These are phyloP conservation scores for Colletotrichum acutatum DNA, from an alignment of 2,329 filamentous ascomycete species.

Conservation along the genomic window DNA sequence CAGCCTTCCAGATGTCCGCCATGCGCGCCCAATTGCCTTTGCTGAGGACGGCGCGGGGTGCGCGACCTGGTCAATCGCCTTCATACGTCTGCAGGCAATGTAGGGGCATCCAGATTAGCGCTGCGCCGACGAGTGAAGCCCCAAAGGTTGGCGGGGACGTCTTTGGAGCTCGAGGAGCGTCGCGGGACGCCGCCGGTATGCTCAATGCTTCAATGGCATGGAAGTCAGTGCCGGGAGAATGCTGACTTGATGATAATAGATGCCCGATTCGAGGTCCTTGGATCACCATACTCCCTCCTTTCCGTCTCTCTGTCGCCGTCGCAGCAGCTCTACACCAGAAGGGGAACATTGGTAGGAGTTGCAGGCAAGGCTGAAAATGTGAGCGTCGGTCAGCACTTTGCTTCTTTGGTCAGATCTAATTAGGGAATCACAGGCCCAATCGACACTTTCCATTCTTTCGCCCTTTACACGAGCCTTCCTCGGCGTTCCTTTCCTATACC, in stretches of 20 bases:
- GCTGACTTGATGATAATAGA: conserved; percentile 62
- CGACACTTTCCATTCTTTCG: conserved; percentile 86
- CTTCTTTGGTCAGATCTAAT: conserved; percentile 15
- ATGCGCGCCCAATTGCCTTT: conserved; percentile 59
- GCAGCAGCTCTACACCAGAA: conserved; percentile 90
- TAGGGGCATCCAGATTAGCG: conserved; percentile 71
- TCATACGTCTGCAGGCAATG: conserved; percentile 65
- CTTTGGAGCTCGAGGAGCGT: conserved; percentile 60
- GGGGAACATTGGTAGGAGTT: conserved; percentile 90
- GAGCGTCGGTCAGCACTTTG: conserved; percentile 41
- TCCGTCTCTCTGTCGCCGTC: conserved; percentile 94
- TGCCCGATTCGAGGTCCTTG: conserved; percentile 93
- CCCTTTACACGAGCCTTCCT: conserved; percentile 83
- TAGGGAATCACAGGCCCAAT: conserved; percentile 72
- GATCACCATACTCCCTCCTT: conserved; percentile 90
- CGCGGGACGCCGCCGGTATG: conserved; percentile 63
- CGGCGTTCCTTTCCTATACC: conserved; percentile 95
- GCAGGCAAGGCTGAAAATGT: conserved; percentile 93
- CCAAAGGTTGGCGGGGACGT: conserved; percentile 63
- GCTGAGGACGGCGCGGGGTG: conserved; percentile 46
- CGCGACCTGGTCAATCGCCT: conserved; percentile 40
- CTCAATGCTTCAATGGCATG: no score
- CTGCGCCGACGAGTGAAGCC: conserved; percentile 67
- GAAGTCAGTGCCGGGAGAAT: neutral
- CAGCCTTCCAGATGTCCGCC: conserved; percentile 37